These are phyloP conservation scores for Diaporthe ampelina DNA, from an alignment of 2,329 filamentous ascomycete genomes.

Conservation along the genomic window DNA sequence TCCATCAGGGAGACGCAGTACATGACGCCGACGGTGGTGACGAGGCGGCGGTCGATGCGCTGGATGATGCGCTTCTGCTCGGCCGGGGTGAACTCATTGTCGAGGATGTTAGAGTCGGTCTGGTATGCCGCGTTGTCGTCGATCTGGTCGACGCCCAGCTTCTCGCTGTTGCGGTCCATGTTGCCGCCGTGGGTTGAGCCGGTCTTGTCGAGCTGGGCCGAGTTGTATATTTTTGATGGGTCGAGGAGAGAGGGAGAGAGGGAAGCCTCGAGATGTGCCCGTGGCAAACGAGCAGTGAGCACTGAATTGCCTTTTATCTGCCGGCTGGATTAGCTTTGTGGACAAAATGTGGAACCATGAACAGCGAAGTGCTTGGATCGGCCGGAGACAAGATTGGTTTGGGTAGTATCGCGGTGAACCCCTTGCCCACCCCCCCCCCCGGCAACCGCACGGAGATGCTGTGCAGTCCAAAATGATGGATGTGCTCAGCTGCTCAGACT, in stretches of 20 bases:
- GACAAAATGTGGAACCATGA: conserved; percentile 6
- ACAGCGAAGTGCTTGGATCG: too few relatives aligned
- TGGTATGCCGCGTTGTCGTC: conserved; percentile 43
- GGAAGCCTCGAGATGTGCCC: not conserved
- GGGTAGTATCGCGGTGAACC: not conserved
- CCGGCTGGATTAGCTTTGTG: conserved; percentile 13
- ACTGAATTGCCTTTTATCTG: conserved; percentile 12
- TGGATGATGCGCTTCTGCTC: conserved; percentile 79
- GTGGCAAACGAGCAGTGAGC: not conserved
- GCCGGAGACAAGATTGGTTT: too few relatives aligned
- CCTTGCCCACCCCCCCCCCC: not conserved
- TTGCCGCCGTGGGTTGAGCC: not conserved
- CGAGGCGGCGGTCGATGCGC: conserved; percentile 76
- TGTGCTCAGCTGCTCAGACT: too few relatives aligned
- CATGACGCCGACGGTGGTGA: conserved; percentile 73
- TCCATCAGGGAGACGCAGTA: conserved; percentile 86
- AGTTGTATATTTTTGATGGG: not conserved
- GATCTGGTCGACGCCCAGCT: conserved; percentile 37
- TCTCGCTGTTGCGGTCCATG: conserved; percentile 50
- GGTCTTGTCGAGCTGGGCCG: not conserved
- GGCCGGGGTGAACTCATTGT: conserved; percentile 66
- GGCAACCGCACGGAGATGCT: too few relatives aligned
- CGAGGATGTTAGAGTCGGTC: conserved; percentile 45
- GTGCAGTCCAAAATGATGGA: too few relatives aligned
- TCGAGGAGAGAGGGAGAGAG: not conserved